Base-by-base conservation (phyloP, 192 early-diverging fungal genomes). In the Jimgerdemannia flammicorona region DNA sequence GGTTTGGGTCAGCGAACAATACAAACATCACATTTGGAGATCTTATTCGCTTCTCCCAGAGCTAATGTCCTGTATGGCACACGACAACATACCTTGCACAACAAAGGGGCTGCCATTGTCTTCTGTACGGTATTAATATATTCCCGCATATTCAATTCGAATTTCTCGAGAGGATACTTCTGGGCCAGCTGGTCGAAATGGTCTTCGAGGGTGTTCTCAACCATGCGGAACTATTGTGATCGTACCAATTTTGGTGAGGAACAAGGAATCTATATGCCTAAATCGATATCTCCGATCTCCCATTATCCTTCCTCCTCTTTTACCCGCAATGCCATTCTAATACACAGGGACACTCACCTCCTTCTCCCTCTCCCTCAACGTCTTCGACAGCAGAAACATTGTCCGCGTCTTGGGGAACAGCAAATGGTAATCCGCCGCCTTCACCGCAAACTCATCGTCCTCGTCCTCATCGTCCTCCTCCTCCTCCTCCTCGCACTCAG, bases 61-160 rank as follows among this genome's bases (percentile, higher is more conserved):
- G 14, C 49, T 10, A 6, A 59, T 59, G 49, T 59, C 14, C 49
- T 10, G 14, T 14, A 29, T 59, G 8, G 49, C 49, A 59, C 6
- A 14, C 14, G 49, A 43, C 43, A 65, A 59, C 67, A 75, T 84
- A 85, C 84, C 70, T 79, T 80, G 18, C 83, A 83, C n/a, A 87
- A 75, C 19, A 80, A 81, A 43, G 86, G 86, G 8, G 77, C 75
- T 7, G 67, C 82, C 69, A 88, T 79, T 2, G 83, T 75, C 64
- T 84, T 82, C 18, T 81, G 79, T 0, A 80, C 78, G 70, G 83
- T 82, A 67, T 76, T 72, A 67, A 88, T 81, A 68, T 84, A 85
- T 7, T 85, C 83, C 44, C 80, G 76, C 83, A 88, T 88, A n/a
- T 77, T 78, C 39, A 80, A 78, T 72, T 85, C 84, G 78, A 88